Evolutionary conservation across 148 eudicot genomes (phyloP), one percentile per base, ranked within the genome.

Genomic region (Persicaria tinctoria): DNA sequence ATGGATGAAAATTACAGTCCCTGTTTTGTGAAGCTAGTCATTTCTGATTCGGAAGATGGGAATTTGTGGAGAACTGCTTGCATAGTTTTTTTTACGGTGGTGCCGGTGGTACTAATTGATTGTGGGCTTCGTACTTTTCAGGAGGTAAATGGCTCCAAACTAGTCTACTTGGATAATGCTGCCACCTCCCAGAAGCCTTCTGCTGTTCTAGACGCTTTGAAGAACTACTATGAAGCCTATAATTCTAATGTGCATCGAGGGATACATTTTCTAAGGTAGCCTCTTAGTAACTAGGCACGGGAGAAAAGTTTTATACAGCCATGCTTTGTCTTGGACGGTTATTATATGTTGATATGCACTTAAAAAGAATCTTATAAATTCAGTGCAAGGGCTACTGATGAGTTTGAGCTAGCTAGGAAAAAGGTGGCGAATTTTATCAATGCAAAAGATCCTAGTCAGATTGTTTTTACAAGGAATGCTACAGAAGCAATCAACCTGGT

Each of bases 191-290:
- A 95, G 83, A 95, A 95, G 85, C 99, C 99, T 4, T 72, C 83
- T 51, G 77, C 80, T 46, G 99, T 92, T 55, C 73, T 95, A 83
- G 85, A 85, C 62, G 93, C 97, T 73, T 74, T 95, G 79, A 88
- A 74, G 75, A 82, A 83, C 78, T 95, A 95, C 77, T 95, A 95
- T 38, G 91, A 89, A 76, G 69, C 83, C 59, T 95, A 89, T 82
- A 95, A 95, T 82, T 86, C 99, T 2, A 95, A 95, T 82, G 99
- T 95, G 62, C 99, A 95, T 75, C 90, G 99, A 56, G 99, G 99
- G 18, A 87, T 92, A 83, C 99, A 95, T 85, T 87, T 79, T 77
- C 76, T 95, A 83, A 95, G 98, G 98, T 95, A 41, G 46, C 20
- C 48, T 66, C 7, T 44, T 44, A 7, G 14, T 66, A 38, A 63